Evolutionary conservation across 75 land plant genomes (phyloP), one percentile per base, ranked within the genome.

Genomic region (Picea glauca): DNA sequence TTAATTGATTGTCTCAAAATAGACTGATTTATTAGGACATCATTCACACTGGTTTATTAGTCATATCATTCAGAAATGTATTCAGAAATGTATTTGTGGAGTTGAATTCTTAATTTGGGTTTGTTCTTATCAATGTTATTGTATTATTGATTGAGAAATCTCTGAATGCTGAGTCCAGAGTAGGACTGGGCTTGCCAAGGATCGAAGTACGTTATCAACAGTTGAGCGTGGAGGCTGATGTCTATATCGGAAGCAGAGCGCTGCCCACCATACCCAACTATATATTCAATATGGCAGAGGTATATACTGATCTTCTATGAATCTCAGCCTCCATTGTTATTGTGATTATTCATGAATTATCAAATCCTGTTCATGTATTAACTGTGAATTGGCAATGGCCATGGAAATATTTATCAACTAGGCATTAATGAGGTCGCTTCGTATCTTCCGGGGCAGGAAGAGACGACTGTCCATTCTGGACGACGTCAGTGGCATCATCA

Each of bases 221-320:
- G 43, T 78, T 93, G 23, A 65, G 63, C 12, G 88, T 93, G 23
- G 89, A 91, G 23, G 88, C 98, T 2, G 83, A 84, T 80, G 88
- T 88, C 57, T 87, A 90, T 62, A 78, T 87, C 46, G 98, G 98
- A 72, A 87, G 91, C 81, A 84, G 96, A 77, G 92, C 90, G 6
- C 38, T 95, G 76, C 98, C 98, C 20, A 93, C 98, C 0, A 87
- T 95, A 76, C 85, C 91, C 78, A 91, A 93, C 75, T 88, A 77
- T 67, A 84, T 88, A 12, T 67, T 80, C 40, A 90, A 93, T 78
- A 86, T 89, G 90, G 54, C 81, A 74, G 91, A 91, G 91, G 95
- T 91, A 74, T 54, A 7, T 17, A 38, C 4, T 3, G 2, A 2
- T 31, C 3, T 30, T 3, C 3, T 63, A 63, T 11, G 14, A 63